Evolutionary conservation across 2,329 filamentous ascomycete species (phyloP).

Genomic region (Trichoderma atroviride): DNA sequence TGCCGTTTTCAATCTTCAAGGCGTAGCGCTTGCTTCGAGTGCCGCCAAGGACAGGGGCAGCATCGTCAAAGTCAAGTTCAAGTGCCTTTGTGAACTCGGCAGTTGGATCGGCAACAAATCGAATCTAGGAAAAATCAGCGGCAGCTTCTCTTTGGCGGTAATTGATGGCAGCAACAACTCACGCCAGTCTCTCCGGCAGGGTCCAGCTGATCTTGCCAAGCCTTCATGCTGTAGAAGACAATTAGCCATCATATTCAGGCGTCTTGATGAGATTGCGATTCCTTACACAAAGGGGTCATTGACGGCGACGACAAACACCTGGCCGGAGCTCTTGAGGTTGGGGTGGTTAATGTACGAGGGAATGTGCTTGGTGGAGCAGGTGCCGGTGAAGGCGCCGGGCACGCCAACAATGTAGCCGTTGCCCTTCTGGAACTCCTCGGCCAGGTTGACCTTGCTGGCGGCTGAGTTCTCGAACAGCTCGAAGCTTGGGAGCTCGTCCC

Average conservation of each 20-base stretch:
- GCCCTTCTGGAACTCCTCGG: conserved; percentile 69
- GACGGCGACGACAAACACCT: conserved; percentile 87
- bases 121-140: conserved; percentile 60
- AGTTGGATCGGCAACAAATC: conserved; percentile 83
- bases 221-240: conserved; percentile 70
- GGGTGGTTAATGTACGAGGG: conserved; percentile 84
- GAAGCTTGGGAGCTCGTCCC: conserved; percentile 76
- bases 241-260: background rate
- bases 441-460: conserved; percentile 86
- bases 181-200: conserved; percentile 74
- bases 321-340: conserved; percentile 75
- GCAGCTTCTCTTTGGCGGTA: background rate
- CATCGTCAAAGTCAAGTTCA: conserved; percentile 78
- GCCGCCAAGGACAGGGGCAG: conserved; percentile 75
- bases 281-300: conserved; percentile 94
- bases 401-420: conserved; percentile 85
- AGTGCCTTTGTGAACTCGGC: conserved; percentile 80
- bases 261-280: background rate
- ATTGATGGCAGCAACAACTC: conserved; percentile 45
- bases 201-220: conserved; percentile 80
- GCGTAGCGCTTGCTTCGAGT: conserved; percentile 86
- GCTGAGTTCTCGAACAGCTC: conserved; percentile 84
- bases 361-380: conserved; percentile 68
- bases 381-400: conserved; percentile 71
- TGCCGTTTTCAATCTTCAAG: conserved; percentile 79